Conservation (phyloP, 2,329 filamentous ascomycete species). For the Botrytis cinerea region DNA sequence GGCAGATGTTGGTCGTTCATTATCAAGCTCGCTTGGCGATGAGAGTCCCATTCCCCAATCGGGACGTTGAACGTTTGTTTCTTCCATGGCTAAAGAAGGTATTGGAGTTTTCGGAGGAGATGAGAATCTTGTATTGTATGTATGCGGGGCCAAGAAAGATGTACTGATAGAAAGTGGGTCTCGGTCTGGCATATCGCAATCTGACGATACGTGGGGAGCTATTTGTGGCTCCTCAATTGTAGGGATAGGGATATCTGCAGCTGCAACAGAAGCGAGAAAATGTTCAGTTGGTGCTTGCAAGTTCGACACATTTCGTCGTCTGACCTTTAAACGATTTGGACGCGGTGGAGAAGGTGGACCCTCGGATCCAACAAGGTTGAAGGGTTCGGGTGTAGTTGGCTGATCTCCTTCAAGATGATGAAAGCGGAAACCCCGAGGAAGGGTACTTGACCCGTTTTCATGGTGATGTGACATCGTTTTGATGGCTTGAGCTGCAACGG, state of each 20-base stretch:
- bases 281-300: slow-evolving; percentile 60
- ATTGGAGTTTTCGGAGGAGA: slow-evolving; percentile 63
- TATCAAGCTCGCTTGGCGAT: slow-evolving; percentile 32
- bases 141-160: slow-evolving; percentile 33
- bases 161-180: slow-evolving; percentile 27
- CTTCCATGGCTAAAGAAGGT: slow-evolving; percentile 39
- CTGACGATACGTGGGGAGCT: slow-evolving; percentile 34
- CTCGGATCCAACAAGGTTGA: slow-evolving; percentile 28
- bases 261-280: slow-evolving; percentile 67
- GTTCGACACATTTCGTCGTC: slow-evolving; percentile 37
- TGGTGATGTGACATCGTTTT: slow-evolving; percentile 35
- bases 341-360: slow-evolving; percentile 40
- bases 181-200: slow-evolving; percentile 37
- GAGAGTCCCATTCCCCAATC: slow-evolving; percentile 39
- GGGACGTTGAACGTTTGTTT: slow-evolving; percentile 30
- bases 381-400: slow-evolving; percentile 39
- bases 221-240: slow-evolving; percentile 61
- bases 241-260: slow-evolving; percentile 64
- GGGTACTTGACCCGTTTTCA: slow-evolving; percentile 38
- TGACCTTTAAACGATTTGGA: slow-evolving; percentile 38
- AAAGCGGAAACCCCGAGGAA: slow-evolving; percentile 41
- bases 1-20: slow-evolving; percentile 36
- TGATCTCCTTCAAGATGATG: slow-evolving; percentile 32
- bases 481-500: slow-evolving; percentile 25
- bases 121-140: slow-evolving; percentile 24